Percentiles rank a stretch among this genome's conserved stretches.
These are phyloP conservation scores for Amaranthus hypochondriacus DNA, from an alignment of 148 eudicot species.

Conservation along the genomic window DNA sequence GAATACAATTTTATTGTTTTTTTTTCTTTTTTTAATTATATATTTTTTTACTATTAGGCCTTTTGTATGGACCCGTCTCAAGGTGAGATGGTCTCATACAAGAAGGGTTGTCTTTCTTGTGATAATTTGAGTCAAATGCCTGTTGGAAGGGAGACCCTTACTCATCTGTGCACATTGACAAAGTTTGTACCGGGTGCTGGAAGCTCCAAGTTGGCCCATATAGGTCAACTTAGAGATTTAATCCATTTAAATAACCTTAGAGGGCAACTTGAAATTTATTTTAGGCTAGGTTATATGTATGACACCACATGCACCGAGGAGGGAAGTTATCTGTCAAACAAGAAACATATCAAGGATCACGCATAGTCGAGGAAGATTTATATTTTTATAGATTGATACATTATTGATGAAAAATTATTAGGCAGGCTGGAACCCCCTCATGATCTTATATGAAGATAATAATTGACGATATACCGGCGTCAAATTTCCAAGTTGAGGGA, in stretches of 20 bases:
- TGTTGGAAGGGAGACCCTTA: constrained; percentile 4
- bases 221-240: too few relatives aligned
- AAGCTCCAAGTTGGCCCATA: not conserved
- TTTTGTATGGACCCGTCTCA: too few relatives aligned
- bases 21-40: too few relatives aligned
- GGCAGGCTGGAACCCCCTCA: constrained; percentile 12
- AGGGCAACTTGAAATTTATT: not conserved
- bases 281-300: not conserved
- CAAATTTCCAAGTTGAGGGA: too few relatives aligned
- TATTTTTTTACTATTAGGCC: too few relatives aligned
- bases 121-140: constrained; percentile 4
- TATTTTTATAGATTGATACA: not conserved
- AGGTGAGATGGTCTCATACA: too few relatives aligned
- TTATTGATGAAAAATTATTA: not conserved
- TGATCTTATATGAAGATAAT: constrained; percentile 1
- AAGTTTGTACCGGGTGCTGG: constrained; percentile 7
- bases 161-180: constrained; percentile 7
- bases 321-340: not conserved
- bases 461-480: not conserved
- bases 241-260: too few relatives aligned
- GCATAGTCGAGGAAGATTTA: not conserved
- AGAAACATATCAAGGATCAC: not conserved
- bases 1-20: too few relatives aligned
- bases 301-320: not conserved
- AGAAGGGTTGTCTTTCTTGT: not conserved